Percentiles rank a stretch among this genome's conserved stretches.
Evolutionary conservation across 2,329 filamentous ascomycete species (phyloP).

Genomic region (Biscogniauxia mediterranea): DNA sequence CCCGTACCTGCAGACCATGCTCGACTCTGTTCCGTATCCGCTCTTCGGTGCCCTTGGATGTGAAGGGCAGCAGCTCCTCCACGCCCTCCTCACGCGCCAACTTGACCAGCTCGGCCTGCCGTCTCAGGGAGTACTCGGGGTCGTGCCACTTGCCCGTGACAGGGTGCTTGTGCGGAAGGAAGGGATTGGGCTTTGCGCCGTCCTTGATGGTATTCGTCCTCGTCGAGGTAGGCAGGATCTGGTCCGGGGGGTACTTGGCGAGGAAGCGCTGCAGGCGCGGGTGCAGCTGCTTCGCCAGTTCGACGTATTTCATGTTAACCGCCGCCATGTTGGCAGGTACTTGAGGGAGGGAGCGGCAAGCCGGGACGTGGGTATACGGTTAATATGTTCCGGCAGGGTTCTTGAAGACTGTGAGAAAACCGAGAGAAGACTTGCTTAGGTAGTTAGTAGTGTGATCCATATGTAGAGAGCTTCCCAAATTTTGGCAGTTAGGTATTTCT

Average conservation of each 20-base stretch:
- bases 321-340: conserved; percentile 15
- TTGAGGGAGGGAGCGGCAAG: conserved; percentile 2
- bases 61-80: conserved; percentile 75
- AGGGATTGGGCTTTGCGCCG: conserved; percentile 66
- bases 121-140: conserved; percentile 76
- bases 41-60: conserved; percentile 71
- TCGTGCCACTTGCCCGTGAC: conserved; percentile 80
- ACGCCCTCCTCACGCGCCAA: conserved; percentile 76
- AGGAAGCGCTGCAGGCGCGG: conserved; percentile 81
- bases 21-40: conserved; percentile 71
- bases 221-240: conserved; percentile 48
- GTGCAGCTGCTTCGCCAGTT: conserved; percentile 71
- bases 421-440: too few species aligned
- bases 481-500: conserved; percentile 10
- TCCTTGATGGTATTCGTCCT: conserved; percentile 33
- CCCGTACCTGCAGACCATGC: conserved; percentile 80
- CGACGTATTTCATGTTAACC: conserved; percentile 39
- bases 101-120: conserved; percentile 89
- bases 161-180: conserved; percentile 75
- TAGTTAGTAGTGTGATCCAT: conserved; percentile 9
- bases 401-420: too few species aligned
- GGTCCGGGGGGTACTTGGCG: conserved; percentile 77
- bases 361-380: conserved; percentile 1
- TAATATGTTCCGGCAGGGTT: conserved; percentile 6
- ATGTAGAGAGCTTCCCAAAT: conserved; percentile 11